These are phyloP conservation scores for Phialophora verrucosa DNA, from an alignment of 2,329 filamentous ascomycete species.

Conservation along the genomic window DNA sequence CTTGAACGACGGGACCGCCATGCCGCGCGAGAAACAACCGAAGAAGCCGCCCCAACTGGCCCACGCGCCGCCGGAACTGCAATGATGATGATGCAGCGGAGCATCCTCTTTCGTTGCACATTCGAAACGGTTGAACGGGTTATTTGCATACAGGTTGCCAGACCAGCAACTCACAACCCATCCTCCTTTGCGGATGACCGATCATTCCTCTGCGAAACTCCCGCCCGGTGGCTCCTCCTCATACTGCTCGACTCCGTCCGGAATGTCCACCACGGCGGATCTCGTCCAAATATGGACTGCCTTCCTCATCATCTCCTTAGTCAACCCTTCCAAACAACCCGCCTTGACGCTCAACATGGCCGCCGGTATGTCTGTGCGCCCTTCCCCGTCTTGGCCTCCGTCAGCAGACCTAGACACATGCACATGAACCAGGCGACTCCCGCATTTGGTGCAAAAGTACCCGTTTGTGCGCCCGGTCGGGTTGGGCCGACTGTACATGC, in stretches of 20 bases:
- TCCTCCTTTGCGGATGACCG: not conserved
- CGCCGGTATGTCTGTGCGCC: slow-evolving; percentile 53
- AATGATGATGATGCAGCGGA: not conserved
- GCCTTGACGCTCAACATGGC: slow-evolving; percentile 68
- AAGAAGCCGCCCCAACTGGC: slow-evolving; percentile 19
- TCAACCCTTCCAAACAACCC: slow-evolving; percentile 68
- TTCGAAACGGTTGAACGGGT: not conserved
- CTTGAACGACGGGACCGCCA: not conserved
- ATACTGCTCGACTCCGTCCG: slow-evolving; percentile 65
- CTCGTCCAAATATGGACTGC: slow-evolving; percentile 73
- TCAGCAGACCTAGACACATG: not conserved
- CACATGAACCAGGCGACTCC: slow-evolving; percentile 66
- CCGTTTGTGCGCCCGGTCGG: slow-evolving; percentile 59
- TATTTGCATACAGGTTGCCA: no score
- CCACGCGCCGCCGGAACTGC: slow-evolving; percentile 15
- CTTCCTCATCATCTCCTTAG: slow-evolving; percentile 63
- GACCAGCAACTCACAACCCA: not conserved
- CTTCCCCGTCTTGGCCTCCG: not conserved
- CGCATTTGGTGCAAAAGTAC: slow-evolving; percentile 71
- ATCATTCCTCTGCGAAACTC: slow-evolving; percentile 21
- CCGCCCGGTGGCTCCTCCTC: slow-evolving; percentile 53
- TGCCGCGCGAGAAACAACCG: not conserved
- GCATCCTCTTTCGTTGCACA: not conserved
- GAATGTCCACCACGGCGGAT: slow-evolving; percentile 72
- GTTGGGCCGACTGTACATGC: slow-evolving; percentile 23